Evolutionary conservation across 441 rosid species (phyloP), one percentile per base, ranked within the genome.

Genomic region (Sinapis alba): DNA sequence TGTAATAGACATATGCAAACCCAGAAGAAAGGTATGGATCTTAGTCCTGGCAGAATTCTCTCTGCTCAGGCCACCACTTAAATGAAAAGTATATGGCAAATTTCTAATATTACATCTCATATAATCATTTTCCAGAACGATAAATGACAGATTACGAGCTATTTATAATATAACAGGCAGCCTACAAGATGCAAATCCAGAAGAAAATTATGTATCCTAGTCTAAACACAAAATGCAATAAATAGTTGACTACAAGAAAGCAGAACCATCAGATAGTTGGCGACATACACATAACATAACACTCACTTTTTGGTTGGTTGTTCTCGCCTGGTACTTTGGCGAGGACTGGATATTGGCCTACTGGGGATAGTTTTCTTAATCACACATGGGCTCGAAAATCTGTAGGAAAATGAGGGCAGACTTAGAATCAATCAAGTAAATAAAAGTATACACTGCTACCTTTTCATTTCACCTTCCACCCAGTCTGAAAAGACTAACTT

Each of bases 221-320:
- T 21, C 28, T 58, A 34, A 64, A 62, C 32, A 24, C 69, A 27
- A 66, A 74, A 36, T 16, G 54, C 30, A 56, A 65, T 20, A 71
- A 43, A 2, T 43, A 43, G 47, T 41, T 13, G 13, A 12, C 41
- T 47, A 23, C 19, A 26, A 72, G 43, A 67, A 61, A 34, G 38
- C 51, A 57, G 53, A 62, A 16, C 62, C 21, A 66, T 43, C 34
- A 28, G 15, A 58, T 28, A 23, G 41, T 45, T 50, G 27, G 6
- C 38, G 1, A 61, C 28, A 15, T 19, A 43, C 5, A 69, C n/a
- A 60, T 63, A 78, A 71, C 67, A 69, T 20, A 73, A 47, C 8
- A 82, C 97, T 74, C 65, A 93, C 96, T 90, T 92, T 79, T 84
- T 82, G 26, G 89, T 85, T 75, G 87, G 62, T 81, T 77, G 86